Percentiles rank a stretch among this genome's conserved stretches.
These are phyloP conservation scores for Gonium pectorale DNA, from an alignment of 139 green algal genomes.

Conservation along the genomic window DNA sequence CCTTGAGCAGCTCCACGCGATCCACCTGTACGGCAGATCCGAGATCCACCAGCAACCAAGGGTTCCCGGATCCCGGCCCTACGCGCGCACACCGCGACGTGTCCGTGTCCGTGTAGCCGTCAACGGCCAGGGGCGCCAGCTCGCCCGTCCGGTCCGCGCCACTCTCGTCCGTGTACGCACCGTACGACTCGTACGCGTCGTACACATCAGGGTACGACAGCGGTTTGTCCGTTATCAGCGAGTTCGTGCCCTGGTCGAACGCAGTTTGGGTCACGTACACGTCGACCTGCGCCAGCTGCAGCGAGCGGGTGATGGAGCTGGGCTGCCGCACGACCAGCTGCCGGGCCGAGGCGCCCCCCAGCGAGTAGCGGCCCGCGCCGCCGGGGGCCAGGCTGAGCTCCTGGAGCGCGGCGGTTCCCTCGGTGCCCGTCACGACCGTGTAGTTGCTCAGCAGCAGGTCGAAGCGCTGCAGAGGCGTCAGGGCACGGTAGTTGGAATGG, in stretches of 20 bases:
- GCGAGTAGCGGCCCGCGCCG: background rate
- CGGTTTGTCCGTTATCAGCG: background rate
- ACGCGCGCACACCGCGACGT: background rate
- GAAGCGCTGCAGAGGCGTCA: background rate
- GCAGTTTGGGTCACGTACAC: background rate
- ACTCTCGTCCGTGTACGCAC: background rate
- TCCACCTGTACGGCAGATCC: background rate
- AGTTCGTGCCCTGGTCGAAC: background rate
- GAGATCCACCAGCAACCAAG: slow-evolving; percentile 30
- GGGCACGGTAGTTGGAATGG: background rate
- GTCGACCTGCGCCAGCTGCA: slow-evolving; percentile 24
- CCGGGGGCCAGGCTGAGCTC: background rate
- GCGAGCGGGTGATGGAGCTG: background rate
- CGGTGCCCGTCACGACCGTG: background rate
- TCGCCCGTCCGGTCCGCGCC: background rate
- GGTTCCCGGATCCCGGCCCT: background rate
- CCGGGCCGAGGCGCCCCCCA: background rate
- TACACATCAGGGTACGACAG: slow-evolving; percentile 6
- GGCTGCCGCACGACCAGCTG: slow-evolving; percentile 11
- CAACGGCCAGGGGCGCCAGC: slow-evolving; percentile 18
- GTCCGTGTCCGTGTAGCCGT: background rate
- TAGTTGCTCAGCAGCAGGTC: background rate
- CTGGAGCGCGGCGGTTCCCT: background rate
- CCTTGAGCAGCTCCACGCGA: slow-evolving; percentile 26
- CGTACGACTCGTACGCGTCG: background rate